Conservation (phyloP, 2,329 filamentous ascomycete species). For the Xylariaceae sp. region DNA sequence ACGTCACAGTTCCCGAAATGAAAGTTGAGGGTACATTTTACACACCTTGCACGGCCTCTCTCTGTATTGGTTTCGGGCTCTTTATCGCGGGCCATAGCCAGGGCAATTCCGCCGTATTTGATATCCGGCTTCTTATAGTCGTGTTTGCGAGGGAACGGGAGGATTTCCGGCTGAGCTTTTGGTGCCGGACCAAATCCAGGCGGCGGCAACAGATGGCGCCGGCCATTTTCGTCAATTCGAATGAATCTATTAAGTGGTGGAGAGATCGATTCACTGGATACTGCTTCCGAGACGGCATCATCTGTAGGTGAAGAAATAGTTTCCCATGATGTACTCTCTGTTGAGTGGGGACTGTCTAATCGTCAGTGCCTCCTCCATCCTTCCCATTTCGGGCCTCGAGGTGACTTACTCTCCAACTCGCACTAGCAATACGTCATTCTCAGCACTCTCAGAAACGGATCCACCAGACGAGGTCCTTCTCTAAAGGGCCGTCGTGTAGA, state of each 20-base stretch:
- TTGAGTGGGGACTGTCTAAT: background rate
- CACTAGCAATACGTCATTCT: background rate
- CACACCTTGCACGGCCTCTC: too few species aligned
- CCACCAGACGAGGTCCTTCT: background rate
- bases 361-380: background rate
- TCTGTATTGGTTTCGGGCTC: too few species aligned
- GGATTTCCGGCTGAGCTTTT: background rate
- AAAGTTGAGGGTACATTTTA: too few species aligned
- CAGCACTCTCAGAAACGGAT: background rate
- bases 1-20: too few species aligned
- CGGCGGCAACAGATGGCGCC: background rate
- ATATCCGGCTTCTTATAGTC: background rate
- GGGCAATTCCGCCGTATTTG: conserved; percentile 2
- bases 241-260: background rate
- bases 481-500: background rate
- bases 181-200: too few species aligned
- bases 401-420: background rate
- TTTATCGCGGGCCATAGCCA: background rate
- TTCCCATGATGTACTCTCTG: background rate
- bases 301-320: too few species aligned
- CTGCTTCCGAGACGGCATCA: background rate
- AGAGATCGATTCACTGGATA: conserved; percentile 18
- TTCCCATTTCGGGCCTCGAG: background rate
- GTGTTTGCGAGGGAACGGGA: background rate
- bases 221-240: background rate